Percentiles rank a stretch among this genome's conserved stretches.
phyloP scores from a whole-genome alignment of 345 rosid species.

The Populus tremula region DNA sequence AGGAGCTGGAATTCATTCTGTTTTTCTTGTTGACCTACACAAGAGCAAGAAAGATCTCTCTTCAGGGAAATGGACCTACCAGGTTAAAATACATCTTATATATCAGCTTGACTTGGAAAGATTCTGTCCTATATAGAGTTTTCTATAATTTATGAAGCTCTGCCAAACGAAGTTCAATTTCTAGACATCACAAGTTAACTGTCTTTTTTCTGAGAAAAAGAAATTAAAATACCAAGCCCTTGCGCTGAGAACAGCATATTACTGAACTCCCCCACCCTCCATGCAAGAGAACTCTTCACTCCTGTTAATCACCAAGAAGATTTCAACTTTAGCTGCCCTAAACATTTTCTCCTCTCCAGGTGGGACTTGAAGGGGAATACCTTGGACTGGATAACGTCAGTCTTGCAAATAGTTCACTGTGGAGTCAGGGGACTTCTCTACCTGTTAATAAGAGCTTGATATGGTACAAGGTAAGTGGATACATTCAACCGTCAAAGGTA shows the following conservation, averaged over 20 bases:
- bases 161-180: not conserved
- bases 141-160: too few relatives aligned
- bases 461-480: constrained; percentile 57
- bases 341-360: constrained; percentile 28
- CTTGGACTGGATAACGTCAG: constrained; percentile 42
- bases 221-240: not conserved
- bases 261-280: too few relatives aligned
- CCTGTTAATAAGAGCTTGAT: constrained; percentile 49
- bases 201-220: not conserved
- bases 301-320: not conserved
- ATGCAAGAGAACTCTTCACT: not conserved
- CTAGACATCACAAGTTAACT: not conserved
- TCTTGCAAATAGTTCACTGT: constrained; percentile 48
- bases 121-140: not conserved
- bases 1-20: constrained; percentile 51
- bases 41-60: constrained; percentile 37
- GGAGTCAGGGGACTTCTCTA: constrained; percentile 38
- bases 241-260: too few relatives aligned
- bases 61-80: constrained; percentile 49
- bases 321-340: not conserved
- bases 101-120: not conserved
- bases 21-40: constrained; percentile 26
- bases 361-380: constrained; percentile 59
- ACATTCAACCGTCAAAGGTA: not conserved
- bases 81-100: constrained; percentile 30